phyloP scores from a whole-genome alignment of 352 stramenopile genomes.

The Phytophthora syringae region DNA sequence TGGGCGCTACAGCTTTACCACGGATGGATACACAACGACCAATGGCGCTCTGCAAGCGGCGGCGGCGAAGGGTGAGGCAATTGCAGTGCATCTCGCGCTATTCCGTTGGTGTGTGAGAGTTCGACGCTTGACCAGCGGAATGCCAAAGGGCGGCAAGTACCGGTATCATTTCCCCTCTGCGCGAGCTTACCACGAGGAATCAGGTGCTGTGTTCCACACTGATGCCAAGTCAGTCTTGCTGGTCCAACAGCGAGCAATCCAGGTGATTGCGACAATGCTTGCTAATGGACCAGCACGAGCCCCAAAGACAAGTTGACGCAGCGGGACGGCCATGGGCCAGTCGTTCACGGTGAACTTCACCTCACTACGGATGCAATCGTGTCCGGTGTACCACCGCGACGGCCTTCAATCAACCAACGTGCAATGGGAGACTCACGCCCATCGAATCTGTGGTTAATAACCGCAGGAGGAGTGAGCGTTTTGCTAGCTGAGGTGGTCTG shows the following conservation, averaged over 20 bases:
- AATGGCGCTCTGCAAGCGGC: not conserved
- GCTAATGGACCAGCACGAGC: constrained; percentile 11
- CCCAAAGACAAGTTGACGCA: constrained; percentile 29
- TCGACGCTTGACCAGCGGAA: constrained; percentile 21
- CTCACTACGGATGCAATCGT: no score
- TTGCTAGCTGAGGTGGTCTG: no score
- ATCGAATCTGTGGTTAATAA: no score
- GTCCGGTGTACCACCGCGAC: no score
- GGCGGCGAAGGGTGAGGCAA: not conserved
- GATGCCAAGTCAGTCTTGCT: not conserved
- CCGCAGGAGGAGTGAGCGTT: no score
- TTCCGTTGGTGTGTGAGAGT: constrained; percentile 3
- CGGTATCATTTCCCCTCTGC: constrained; percentile 18
- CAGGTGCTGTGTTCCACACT: constrained; percentile 18
- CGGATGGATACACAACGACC: not conserved
- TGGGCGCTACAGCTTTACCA: constrained; percentile 20
- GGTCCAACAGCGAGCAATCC: not conserved
- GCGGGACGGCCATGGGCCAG: no score
- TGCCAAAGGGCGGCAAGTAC: constrained; percentile 3
- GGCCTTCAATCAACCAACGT: no score
- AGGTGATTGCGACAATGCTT: not conserved
- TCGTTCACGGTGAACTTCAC: no score
- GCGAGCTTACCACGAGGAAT: constrained; percentile 28
- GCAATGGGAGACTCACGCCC: no score
- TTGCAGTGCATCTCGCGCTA: not conserved